Percentiles rank a stretch among this genome's conserved stretches.
These are phyloP conservation scores for Alternaria consortialis DNA, from an alignment of 2,329 filamentous ascomycete species.

Conservation along the genomic window DNA sequence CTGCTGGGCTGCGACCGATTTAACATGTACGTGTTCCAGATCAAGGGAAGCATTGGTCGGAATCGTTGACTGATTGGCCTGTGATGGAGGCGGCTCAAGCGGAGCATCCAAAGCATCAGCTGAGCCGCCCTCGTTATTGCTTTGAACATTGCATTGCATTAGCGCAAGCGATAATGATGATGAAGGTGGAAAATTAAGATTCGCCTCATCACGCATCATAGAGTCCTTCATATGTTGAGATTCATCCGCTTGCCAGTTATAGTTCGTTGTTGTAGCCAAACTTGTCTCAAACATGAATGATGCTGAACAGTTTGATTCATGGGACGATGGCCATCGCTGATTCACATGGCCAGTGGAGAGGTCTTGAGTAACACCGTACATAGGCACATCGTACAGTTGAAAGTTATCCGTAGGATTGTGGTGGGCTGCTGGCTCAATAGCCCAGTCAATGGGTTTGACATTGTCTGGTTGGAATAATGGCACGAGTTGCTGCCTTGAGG, in stretches of 20 bases:
- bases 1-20: constrained; percentile 15
- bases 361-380: constrained; percentile 5
- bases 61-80: background rate
- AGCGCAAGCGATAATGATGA: constrained; percentile 6
- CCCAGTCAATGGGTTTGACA: constrained; percentile 40
- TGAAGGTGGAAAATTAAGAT: constrained; percentile 8
- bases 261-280: background rate
- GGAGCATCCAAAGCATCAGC: background rate
- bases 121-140: background rate
- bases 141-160: background rate
- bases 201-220: background rate
- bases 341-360: background rate
- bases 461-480: constrained; percentile 1
- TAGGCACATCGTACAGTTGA: constrained; percentile 4
- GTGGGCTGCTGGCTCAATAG: constrained; percentile 15
- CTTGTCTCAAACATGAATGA: background rate
- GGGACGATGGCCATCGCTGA: constrained; percentile 13
- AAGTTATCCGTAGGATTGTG: constrained; percentile 1
- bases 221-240: background rate
- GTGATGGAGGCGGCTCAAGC: background rate
- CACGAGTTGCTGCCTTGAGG: constrained; percentile 2
- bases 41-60: background rate
- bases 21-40: background rate
- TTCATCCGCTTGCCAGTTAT: background rate
- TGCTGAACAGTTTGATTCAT: background rate